Percentiles rank a stretch among this genome's conserved stretches.
Evolutionary conservation across 441 rosid genomes (phyloP).

Genomic region (Populus trichocarpa): DNA sequence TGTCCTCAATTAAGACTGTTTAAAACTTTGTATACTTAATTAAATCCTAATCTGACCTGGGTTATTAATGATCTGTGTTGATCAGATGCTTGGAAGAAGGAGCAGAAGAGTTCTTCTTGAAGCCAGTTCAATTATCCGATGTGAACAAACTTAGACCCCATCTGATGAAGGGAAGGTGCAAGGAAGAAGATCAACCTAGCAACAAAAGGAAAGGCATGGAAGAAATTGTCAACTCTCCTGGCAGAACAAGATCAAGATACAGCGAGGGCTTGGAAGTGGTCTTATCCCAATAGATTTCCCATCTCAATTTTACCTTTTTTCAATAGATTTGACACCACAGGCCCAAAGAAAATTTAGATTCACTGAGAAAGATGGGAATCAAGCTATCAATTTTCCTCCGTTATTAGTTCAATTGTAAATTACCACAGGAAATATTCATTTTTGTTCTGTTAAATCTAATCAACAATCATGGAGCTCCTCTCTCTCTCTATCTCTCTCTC

Average conservation of each 20-base stretch:
- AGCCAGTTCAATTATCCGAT: slow-evolving; percentile 68
- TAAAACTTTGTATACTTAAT: not conserved
- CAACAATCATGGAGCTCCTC: not conserved
- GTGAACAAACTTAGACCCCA: slow-evolving; percentile 60
- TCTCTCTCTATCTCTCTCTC: no score
- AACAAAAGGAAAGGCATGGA: slow-evolving; percentile 36
- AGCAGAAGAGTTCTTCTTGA: slow-evolving; percentile 68
- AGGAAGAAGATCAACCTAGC: slow-evolving; percentile 21
- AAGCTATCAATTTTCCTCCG: no score
- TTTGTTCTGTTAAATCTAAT: not conserved
- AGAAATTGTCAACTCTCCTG: slow-evolving; percentile 31
- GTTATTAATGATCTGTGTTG: slow-evolving; percentile 1
- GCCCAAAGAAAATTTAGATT: not conserved
- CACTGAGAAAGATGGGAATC: not conserved
- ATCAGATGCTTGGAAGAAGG: slow-evolving; percentile 74
- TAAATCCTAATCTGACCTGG: not conserved
- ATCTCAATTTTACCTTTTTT: not conserved
- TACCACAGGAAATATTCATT: not conserved
- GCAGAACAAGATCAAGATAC: slow-evolving; percentile 33
- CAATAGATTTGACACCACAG: not conserved
- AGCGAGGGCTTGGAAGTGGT: slow-evolving; percentile 21
- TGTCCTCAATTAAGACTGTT: no score
- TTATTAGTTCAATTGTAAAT: not conserved
- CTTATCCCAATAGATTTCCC: slow-evolving; percentile 1
- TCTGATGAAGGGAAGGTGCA: slow-evolving; percentile 39